These are phyloP conservation scores for Tephrocybe sp. DNA, from an alignment of 768 basidiomycete genomes.

Conservation along the genomic window DNA sequence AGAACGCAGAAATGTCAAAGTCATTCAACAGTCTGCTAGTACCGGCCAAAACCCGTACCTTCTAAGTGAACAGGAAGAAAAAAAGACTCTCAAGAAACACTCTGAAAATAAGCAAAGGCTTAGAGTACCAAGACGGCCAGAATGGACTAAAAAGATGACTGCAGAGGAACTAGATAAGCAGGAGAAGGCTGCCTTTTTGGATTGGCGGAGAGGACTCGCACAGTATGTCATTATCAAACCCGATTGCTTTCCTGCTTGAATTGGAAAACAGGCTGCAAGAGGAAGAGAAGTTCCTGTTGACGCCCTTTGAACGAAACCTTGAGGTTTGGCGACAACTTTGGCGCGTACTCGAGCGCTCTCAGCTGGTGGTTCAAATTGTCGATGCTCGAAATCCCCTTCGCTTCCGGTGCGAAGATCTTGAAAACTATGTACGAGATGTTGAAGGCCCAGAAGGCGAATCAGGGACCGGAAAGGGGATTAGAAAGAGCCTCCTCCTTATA, in stretches of 20 bases:
- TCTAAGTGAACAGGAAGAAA: constrained; percentile 80
- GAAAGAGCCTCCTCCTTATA: constrained; percentile 81
- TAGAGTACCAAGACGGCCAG: constrained; percentile 85
- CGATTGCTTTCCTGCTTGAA: constrained; percentile 3
- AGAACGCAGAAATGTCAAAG: constrained; percentile 82
- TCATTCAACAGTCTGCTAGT: constrained; percentile 59
- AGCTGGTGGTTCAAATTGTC: constrained; percentile 93
- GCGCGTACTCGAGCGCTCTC: constrained; percentile 94
- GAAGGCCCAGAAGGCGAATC: constrained; percentile 81
- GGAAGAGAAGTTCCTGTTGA: constrained; percentile 81
- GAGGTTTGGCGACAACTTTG: constrained; percentile 99
- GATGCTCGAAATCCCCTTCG: constrained; percentile 93
- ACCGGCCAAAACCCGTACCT: constrained; percentile 81
- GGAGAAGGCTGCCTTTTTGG: constrained; percentile 88
- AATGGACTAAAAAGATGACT: constrained; percentile 85
- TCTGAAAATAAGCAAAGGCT: constrained; percentile 70
- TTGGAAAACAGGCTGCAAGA: constrained; percentile 73
- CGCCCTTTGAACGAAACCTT: constrained; percentile 95
- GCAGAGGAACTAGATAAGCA: constrained; percentile 78
- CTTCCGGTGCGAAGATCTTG: constrained; percentile 92
- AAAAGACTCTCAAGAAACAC: constrained; percentile 71
- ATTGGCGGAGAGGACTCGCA: constrained; percentile 91
- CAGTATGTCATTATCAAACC: constrained; percentile 54
- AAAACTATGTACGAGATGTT: constrained; percentile 81
- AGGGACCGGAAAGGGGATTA: constrained; percentile 70